Conservation (phyloP, 1,139 yeast species). For the Debaryomyces psychrophilus region DNA sequence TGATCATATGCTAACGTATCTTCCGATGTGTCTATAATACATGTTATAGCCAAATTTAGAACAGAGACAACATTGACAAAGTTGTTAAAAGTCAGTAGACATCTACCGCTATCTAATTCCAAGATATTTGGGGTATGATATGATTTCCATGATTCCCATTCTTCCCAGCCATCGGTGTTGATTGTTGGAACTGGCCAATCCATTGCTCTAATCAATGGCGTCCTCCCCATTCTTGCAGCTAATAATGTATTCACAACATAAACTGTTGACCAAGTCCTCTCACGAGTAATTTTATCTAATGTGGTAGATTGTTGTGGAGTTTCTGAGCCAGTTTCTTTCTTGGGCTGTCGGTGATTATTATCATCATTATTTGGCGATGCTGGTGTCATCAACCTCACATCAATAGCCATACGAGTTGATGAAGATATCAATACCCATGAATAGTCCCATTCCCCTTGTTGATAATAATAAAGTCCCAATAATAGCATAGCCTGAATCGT, state of each 20-base stretch:
- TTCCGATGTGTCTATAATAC: conserved; percentile 22
- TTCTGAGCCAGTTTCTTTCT: conserved; percentile 2
- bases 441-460: conserved; percentile 30
- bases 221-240: conserved; percentile 28
- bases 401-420: conserved; percentile 30
- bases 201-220: conserved; percentile 26
- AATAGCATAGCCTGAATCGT: conserved; percentile 29
- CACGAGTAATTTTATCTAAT: conserved; percentile 23
- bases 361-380: conserved; percentile 18
- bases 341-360: conserved; percentile 11
- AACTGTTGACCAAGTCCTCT: conserved; percentile 30
- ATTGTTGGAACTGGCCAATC: conserved; percentile 30
- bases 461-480: conserved; percentile 25
- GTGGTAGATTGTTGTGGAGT: conserved; percentile 11
- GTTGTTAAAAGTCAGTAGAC: conserved; percentile 24
- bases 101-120: conserved; percentile 24
- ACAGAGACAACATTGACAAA: conserved; percentile 20
- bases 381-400: conserved; percentile 26
- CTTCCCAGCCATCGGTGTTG: conserved; percentile 29
- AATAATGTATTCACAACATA: conserved; percentile 26
- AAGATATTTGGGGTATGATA: conserved; percentile 17
- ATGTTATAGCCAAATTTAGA: conserved; percentile 26
- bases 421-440: conserved; percentile 29
- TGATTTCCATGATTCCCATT: conserved; percentile 28
- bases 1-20: conserved; percentile 13